Percentiles rank a stretch among this genome's conserved stretches.
Evolutionary conservation across 2,329 filamentous ascomycete species (phyloP).

Genomic region (Fusarium clavum): DNA sequence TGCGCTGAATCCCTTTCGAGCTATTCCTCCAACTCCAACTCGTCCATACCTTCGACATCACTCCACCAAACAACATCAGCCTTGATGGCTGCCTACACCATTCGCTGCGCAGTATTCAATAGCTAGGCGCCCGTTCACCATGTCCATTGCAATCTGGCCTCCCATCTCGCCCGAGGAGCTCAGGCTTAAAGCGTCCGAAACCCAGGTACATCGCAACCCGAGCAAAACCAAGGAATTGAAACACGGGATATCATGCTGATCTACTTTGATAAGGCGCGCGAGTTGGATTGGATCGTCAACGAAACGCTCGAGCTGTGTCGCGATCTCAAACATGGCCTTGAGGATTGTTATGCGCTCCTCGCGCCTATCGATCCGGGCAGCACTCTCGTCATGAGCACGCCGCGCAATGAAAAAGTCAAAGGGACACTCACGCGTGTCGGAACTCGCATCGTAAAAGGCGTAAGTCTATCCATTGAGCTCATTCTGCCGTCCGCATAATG

Average conservation of each 20-base stretch:
- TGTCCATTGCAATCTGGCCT: constrained; percentile 72
- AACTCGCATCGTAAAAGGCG: constrained; percentile 90
- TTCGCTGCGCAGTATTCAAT: not conserved
- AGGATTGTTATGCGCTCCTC: constrained; percentile 89
- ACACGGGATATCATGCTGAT: constrained; percentile 43
- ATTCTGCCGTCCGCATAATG: not conserved
- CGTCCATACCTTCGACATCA: constrained; percentile 14
- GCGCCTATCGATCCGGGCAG: constrained; percentile 86
- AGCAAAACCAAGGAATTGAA: not conserved
- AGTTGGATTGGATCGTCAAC: constrained; percentile 66
- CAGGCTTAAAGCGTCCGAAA: constrained; percentile 61
- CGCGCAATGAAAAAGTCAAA: constrained; percentile 89
- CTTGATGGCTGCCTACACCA: constrained; percentile 43
- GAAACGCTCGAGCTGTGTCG: constrained; percentile 62
- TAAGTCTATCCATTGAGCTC: constrained; percentile 58
- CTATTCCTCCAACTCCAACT: constrained; percentile 41
- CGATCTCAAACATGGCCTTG: constrained; percentile 73
- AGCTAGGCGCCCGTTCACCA: constrained; percentile 47
- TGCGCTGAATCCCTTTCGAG: constrained; percentile 9
- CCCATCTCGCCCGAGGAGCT: constrained; percentile 62
- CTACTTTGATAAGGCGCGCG: constrained; percentile 57
- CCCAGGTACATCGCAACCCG: constrained; percentile 58
- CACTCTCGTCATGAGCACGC: constrained; percentile 89
- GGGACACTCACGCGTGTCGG: constrained; percentile 92
- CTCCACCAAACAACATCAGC: constrained; percentile 1